Evolutionary conservation across 345 rosid genomes (phyloP).

Genomic region (Ricinus communis): DNA sequence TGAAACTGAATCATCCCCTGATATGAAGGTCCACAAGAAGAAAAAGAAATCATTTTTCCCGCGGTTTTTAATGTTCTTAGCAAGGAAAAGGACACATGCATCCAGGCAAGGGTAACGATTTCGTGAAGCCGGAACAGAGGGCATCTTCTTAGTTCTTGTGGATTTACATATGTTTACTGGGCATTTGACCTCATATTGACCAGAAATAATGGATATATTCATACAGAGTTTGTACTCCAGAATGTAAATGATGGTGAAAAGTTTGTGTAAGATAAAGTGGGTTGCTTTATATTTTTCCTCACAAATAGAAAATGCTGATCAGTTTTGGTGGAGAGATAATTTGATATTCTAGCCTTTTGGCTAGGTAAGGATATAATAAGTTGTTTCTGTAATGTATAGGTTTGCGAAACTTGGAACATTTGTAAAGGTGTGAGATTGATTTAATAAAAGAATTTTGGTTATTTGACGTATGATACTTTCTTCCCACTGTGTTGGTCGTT

Average conservation of each 20-base stretch:
- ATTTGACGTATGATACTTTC: no score
- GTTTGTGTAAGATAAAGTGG: constrained; percentile 28
- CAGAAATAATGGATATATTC: constrained; percentile 10
- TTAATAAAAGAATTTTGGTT: constrained; percentile 18
- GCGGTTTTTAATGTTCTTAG: constrained; percentile 61
- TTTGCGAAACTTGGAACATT: neutral
- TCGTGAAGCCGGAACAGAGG: constrained; percentile 1
- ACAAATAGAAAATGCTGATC: constrained; percentile 5
- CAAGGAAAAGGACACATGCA: constrained; percentile 51
- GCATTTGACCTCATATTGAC: constrained; percentile 4
- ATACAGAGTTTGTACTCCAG: constrained; percentile 13
- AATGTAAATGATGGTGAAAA: constrained; percentile 40
- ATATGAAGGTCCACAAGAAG: constrained; percentile 45
- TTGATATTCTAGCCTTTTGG: constrained; percentile 3
- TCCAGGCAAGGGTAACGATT: constrained; percentile 34
- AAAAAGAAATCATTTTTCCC: constrained; percentile 83
- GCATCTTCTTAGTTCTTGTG: constrained; percentile 11
- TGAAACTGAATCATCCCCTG: constrained; percentile 37
- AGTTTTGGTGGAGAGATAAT: constrained; percentile 18
- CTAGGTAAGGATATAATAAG: constrained; percentile 10
- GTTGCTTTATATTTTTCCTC: constrained; percentile 17
- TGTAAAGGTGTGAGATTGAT: constrained; percentile 28
- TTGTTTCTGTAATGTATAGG: constrained; percentile 19
- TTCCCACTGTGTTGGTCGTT: no score
- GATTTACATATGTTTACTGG: constrained; percentile 16